phyloP scores from a whole-genome alignment of 2,329 filamentous ascomycete species.

The Decorospora gaudefroyi region DNA sequence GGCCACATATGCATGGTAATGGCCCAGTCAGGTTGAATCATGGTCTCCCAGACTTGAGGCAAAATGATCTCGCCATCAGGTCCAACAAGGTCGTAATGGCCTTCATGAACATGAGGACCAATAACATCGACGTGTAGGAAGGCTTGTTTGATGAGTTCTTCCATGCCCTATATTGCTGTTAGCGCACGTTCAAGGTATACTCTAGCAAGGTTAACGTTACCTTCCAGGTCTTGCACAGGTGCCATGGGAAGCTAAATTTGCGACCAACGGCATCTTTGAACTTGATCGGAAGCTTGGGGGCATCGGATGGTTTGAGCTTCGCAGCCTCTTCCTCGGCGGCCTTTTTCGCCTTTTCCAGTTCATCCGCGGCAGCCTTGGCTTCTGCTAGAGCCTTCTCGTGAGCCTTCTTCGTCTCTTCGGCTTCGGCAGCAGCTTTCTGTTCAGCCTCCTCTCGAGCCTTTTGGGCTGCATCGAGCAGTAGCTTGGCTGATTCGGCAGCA shows the following conservation, averaged over 20 bases:
- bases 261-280: conserved; percentile 42
- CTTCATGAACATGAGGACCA: conserved; percentile 52
- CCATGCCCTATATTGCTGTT: conserved; percentile 67
- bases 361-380: conserved; percentile 51
- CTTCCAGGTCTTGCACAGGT: conserved; percentile 39
- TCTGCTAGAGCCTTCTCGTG: conserved; percentile 55
- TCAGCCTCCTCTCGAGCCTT: conserved; percentile 42
- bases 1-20: conserved; percentile 58
- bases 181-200: conserved; percentile 51
- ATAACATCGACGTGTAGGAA: conserved; percentile 55
- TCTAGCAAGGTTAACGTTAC: conserved; percentile 59
- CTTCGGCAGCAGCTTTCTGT: conserved; percentile 36
- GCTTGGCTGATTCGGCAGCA: conserved; percentile 35
- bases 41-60: conserved; percentile 55
- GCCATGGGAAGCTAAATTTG: conserved; percentile 38
- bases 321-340: conserved; percentile 54
- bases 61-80: conserved; percentile 57
- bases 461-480: conserved; percentile 37
- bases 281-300: conserved; percentile 49
- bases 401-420: conserved; percentile 49
- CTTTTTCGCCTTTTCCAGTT: conserved; percentile 54
- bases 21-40: conserved; percentile 55
- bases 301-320: conserved; percentile 53
- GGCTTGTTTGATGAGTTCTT: conserved; percentile 55
- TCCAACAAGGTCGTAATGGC: conserved; percentile 55